Conservation (phyloP, 495 filamentous ascomycete species). For the Penicillium chermesinum region DNA sequence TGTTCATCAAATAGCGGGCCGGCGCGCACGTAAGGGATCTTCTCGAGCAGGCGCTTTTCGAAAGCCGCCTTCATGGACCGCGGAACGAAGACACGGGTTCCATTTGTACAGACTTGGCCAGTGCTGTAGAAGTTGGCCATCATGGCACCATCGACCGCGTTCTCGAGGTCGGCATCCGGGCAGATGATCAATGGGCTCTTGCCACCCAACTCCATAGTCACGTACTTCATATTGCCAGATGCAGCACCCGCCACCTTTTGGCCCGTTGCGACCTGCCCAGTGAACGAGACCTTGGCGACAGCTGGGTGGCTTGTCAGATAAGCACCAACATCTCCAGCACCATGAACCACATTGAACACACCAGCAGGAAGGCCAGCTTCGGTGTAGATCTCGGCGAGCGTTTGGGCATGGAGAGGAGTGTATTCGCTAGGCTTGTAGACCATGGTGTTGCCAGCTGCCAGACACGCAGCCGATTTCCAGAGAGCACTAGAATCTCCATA, state of each 20-base stretch:
- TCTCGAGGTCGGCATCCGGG: conserved; percentile 66
- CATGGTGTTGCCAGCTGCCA: conserved; percentile 82
- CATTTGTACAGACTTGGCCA: conserved; percentile 82
- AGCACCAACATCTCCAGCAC: conserved; percentile 64
- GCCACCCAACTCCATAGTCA: conserved; percentile 80
- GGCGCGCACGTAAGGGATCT: conserved; percentile 60
- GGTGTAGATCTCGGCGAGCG: conserved; percentile 63
- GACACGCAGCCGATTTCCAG: conserved; percentile 78
- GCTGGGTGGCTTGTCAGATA: conserved; percentile 61
- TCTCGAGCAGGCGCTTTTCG: conserved; percentile 58
- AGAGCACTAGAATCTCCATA: conserved; percentile 47
- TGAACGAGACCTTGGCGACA: conserved; percentile 78
- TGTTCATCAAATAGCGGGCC: conserved; percentile 61
- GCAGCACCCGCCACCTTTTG: conserved; percentile 67
- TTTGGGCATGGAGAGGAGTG: conserved; percentile 67
- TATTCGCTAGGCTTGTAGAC: conserved; percentile 82
- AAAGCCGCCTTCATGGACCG: conserved; percentile 56
- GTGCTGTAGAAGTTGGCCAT: conserved; percentile 84
- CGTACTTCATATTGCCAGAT: conserved; percentile 73
- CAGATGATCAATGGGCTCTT: conserved; percentile 71
- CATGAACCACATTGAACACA: conserved; percentile 78
- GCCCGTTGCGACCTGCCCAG: conserved; percentile 74
- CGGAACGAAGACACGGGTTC: conserved; percentile 73
- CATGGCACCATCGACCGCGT: conserved; percentile 75
- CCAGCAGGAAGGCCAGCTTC: conserved; percentile 71